Conservation (phyloP, 1,284 basidiomycete species). For the Taiwanofungus camphoratus region DNA sequence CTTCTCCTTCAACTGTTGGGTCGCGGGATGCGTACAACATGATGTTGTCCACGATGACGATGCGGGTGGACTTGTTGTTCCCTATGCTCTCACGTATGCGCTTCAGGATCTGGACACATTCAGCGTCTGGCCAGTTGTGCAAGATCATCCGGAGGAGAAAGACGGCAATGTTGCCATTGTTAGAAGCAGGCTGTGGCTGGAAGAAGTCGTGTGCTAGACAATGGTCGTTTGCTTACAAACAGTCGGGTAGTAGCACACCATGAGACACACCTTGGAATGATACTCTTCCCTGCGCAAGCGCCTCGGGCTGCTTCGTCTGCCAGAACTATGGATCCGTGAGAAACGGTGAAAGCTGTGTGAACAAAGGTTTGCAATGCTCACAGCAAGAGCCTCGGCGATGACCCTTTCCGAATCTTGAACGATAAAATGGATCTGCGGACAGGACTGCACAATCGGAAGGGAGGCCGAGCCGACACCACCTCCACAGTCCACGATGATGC, state of each 20-base stretch:
- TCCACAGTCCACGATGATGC: conserved; percentile 19
- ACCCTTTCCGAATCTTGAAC: conserved; percentile 27
- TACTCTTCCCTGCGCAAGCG: conserved; percentile 19
- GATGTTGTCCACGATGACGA: conserved; percentile 14
- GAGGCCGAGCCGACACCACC: conserved; percentile 21
- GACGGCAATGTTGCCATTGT: conserved; percentile 32
- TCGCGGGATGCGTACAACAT: conserved; percentile 11
- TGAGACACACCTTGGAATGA: conserved; percentile 12
- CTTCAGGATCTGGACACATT: conserved; percentile 13
- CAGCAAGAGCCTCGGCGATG: conserved; percentile 10
- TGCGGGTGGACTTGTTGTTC: conserved; percentile 5
- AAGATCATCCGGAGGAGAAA: conserved; percentile 62
- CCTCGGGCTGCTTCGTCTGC: conserved; percentile 16
- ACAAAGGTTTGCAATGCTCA: conserved; percentile 4
- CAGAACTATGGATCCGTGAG: conserved; percentile 13
- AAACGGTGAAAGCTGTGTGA: background rate
- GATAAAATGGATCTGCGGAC: conserved; percentile 18
- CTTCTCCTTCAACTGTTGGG: background rate
- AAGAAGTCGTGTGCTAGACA: conserved; percentile 62
- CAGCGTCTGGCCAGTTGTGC: conserved; percentile 65
- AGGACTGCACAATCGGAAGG: conserved; percentile 13
- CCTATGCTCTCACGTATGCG: conserved; percentile 1
- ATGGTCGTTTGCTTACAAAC: background rate
- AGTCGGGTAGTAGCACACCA: background rate
- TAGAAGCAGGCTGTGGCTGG: conserved; percentile 42